A percentile compares a stretch with the other conserved stretches of the same genome.
Evolutionary conservation across 2,329 filamentous ascomycete species (phyloP).

Genomic region (Stromatinia cepivora): DNA sequence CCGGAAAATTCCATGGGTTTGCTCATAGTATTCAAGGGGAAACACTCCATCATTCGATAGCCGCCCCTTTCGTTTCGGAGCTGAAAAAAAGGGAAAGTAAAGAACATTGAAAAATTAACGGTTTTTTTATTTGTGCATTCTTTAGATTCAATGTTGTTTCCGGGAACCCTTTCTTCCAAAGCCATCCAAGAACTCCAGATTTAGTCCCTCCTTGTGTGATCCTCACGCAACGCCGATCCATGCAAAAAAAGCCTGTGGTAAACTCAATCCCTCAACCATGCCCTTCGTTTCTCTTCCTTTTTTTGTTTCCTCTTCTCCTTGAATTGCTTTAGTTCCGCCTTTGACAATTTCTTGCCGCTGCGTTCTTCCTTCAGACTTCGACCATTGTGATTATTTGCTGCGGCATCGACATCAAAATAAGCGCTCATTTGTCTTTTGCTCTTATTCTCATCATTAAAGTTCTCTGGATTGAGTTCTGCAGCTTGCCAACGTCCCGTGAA

Average conservation of each 20-base stretch:
- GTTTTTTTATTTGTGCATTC: constrained; percentile 1
- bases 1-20: background rate
- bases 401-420: constrained; percentile 94
- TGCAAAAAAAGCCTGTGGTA: constrained; percentile 8
- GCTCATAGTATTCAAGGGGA: background rate
- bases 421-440: constrained; percentile 85
- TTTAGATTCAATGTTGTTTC: background rate
- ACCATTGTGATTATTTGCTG: constrained; percentile 87
- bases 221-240: background rate
- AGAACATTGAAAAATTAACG: background rate
- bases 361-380: constrained; percentile 89
- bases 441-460: constrained; percentile 85
- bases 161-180: constrained; percentile 8
- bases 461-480: constrained; percentile 65
- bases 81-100: background rate
- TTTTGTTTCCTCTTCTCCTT: constrained; percentile 84
- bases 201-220: background rate
- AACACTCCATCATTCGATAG: background rate
- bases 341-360: constrained; percentile 77
- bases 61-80: background rate
- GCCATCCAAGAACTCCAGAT: constrained; percentile 11
- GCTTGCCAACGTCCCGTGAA: constrained; percentile 84
- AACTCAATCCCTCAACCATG: constrained; percentile 62
- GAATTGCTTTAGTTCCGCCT: constrained; percentile 85
- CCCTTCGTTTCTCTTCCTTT: constrained; percentile 92